Conservation (phyloP, 805 yeast genomes). For the Candida schatavii region DNA sequence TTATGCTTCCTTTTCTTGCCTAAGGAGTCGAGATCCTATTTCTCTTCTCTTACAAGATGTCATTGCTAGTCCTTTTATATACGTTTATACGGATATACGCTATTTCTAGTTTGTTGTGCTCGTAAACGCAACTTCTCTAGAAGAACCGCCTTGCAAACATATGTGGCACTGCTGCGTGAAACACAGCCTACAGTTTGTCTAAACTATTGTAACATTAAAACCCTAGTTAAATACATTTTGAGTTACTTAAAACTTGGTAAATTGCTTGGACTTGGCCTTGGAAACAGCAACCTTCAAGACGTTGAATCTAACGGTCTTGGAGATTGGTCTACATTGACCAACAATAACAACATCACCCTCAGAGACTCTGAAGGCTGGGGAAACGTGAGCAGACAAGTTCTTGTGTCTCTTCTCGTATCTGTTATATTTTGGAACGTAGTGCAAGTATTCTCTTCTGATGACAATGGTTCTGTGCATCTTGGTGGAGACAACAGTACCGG, state of each 20-base stretch:
- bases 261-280: conserved; percentile 88
- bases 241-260: conserved; percentile 82
- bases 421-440: conserved; percentile 99
- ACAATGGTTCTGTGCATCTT: conserved; percentile 99
- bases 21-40: too few relatives aligned
- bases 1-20: too few relatives aligned
- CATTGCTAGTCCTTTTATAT: too few relatives aligned
- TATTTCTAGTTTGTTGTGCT: not conserved
- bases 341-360: conserved; percentile 99
- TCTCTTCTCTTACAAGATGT: too few relatives aligned
- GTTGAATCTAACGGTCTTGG: conserved; percentile 99
- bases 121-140: not conserved
- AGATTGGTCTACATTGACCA: conserved; percentile 99
- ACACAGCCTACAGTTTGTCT: conserved; percentile 3
- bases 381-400: conserved; percentile 99
- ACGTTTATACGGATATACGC: not conserved
- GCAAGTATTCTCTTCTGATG: conserved; percentile 99
- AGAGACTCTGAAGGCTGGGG: conserved; percentile 99
- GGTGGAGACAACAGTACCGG: conserved; percentile 99
- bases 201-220: conserved; percentile 17
- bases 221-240: conserved; percentile 11
- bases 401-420: conserved; percentile 99
- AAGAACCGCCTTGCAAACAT: not conserved
- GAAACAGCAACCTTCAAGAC: conserved; percentile 93
- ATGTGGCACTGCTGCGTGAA: not conserved